Conservation (phyloP, 345 rosid genomes). For the Pugionium dolabratum region DNA sequence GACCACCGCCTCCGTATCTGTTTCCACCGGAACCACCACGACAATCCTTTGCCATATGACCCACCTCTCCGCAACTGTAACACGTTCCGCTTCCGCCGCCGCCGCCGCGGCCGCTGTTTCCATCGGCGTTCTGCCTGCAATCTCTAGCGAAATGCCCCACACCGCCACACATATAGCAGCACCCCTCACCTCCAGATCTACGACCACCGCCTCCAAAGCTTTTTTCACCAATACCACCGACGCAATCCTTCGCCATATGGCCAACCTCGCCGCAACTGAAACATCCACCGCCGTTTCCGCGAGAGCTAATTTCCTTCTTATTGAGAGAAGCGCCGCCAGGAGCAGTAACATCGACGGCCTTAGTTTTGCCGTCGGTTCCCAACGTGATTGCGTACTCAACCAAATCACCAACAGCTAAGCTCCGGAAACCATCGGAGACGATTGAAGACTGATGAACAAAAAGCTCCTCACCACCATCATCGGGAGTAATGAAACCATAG, state of each 20-base stretch:
- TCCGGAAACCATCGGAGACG: slow-evolving; percentile 63
- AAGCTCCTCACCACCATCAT: slow-evolving; percentile 66
- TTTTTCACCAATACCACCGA: slow-evolving; percentile 18
- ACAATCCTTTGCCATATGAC: slow-evolving; percentile 53
- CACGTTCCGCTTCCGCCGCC: slow-evolving; percentile 30
- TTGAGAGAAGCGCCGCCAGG: slow-evolving; percentile 47
- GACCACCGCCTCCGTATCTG: slow-evolving; percentile 37
- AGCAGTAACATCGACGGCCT: slow-evolving; percentile 56
- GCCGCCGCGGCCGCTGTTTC: slow-evolving; percentile 30
- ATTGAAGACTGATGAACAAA: slow-evolving; percentile 76
- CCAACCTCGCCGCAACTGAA: slow-evolving; percentile 45
- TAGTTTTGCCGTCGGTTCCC: slow-evolving; percentile 46
- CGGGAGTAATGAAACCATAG: slow-evolving; percentile 74
- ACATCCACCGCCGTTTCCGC: slow-evolving; percentile 42
- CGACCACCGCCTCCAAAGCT: slow-evolving; percentile 34
- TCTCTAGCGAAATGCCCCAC: slow-evolving; percentile 59
- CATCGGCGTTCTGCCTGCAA: slow-evolving; percentile 43
- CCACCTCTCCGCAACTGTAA: slow-evolving; percentile 42
- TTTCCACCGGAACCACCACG: slow-evolving; percentile 25
- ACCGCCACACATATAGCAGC: slow-evolving; percentile 53
- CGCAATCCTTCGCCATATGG: slow-evolving; percentile 50
- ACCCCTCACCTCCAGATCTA: slow-evolving; percentile 43
- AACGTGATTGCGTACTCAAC: slow-evolving; percentile 50
- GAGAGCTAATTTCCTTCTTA: slow-evolving; percentile 39
- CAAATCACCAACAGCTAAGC: slow-evolving; percentile 52